Evolutionary conservation across 2,329 filamentous ascomycete species (phyloP), one percentile per base, ranked within the genome.

Genomic region (Botrytis fabae): DNA sequence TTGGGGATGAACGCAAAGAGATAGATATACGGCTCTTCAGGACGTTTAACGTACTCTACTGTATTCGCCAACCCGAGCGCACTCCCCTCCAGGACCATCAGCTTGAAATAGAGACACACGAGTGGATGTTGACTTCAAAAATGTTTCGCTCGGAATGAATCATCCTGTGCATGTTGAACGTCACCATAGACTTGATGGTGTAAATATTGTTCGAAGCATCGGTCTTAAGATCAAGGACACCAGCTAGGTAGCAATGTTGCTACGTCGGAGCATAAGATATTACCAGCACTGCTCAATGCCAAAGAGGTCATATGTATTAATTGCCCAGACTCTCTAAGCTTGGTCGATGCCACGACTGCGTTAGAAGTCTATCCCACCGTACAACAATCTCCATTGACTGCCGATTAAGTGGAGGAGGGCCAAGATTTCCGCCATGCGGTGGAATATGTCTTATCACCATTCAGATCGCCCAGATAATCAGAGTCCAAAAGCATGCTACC

Each of bases 121-220:
- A 0, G 76, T 76, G 22, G 83, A 82, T 1, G 35, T 87, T 73
- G 87, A 85, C 77, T 84, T 84, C 74, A 82, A 82, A 57, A 86
- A 88, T 74, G 81, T 85, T 22, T 73, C 80, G 18, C 74, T 80
- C 5, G 76, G 77, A 4, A 77, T 80, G 75, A 82, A 81, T 7
- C 40, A 74, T n/a, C 18, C 75, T 4, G 73, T 74, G 9, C 4
- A 25, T 35, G 32, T 14, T 60, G 70, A 66, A 14, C 22, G n/a
- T 18, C 51, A 42, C 2, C 32, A 76, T 8, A 73, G 75, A 7
- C n/a, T 42, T 7, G 75, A 77, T n/a, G 69, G 32, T 54, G 22
- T 35, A 35, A 74, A 76, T 20, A 28, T 75, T 25, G 54, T 77
- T 38, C 74, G 73, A 20, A 16, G 57, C 35, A 38, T 76, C 51